Conservation (phyloP, 169 alveolate genomes). For the Eimeria falciformis region DNA sequence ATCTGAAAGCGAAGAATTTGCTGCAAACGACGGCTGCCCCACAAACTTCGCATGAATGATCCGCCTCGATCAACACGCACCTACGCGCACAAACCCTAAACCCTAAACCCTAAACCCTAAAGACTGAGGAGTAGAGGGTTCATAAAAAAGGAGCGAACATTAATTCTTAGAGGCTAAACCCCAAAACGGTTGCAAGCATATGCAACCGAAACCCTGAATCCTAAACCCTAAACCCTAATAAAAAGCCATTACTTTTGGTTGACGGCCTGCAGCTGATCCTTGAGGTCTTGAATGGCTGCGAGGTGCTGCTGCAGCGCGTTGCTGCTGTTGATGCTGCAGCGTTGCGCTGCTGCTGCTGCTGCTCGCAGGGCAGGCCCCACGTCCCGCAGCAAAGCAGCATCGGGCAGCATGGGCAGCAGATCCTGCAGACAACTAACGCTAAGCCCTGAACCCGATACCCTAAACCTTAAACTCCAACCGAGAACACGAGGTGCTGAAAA, state of each 20-base stretch:
- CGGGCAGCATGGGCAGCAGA: constrained; percentile 52
- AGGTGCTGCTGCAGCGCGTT: constrained; percentile 56
- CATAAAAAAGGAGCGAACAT: no score
- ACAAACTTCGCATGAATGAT: background rate
- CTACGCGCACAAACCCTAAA: background rate
- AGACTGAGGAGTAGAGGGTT: no score
- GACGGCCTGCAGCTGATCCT: constrained; percentile 52
- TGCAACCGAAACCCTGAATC: no score
- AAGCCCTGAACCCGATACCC: constrained; percentile 19
- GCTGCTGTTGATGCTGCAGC: constrained; percentile 47
- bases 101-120: constrained; percentile 52
- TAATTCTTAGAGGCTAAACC: no score
- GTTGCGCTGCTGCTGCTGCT: constrained; percentile 62
- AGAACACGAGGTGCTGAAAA: no score
- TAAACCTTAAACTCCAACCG: background rate
- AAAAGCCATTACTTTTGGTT: background rate
- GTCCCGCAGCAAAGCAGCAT: constrained; percentile 46
- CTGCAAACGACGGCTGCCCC: constrained; percentile 39
- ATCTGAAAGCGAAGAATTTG: constrained; percentile 33
- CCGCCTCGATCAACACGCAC: constrained; percentile 19
- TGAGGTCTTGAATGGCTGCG: constrained; percentile 11
- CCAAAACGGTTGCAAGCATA: no score
- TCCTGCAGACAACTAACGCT: constrained; percentile 9
- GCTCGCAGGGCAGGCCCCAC: constrained; percentile 43
- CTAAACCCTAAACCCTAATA: background rate